Evolutionary conservation across 306 rosid genomes (phyloP).

Genomic region (Pyrus bretschneideri): DNA sequence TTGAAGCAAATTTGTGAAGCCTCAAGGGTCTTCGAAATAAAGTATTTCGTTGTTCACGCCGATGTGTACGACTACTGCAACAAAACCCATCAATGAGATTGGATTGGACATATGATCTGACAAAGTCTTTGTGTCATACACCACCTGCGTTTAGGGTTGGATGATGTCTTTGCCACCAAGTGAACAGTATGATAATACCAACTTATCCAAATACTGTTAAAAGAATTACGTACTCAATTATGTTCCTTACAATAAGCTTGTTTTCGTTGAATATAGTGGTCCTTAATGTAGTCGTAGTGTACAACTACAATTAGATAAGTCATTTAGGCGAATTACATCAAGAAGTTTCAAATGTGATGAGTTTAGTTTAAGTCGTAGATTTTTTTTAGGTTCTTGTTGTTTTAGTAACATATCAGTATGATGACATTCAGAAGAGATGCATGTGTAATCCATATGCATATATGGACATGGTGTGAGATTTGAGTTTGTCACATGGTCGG

Average conservation of each 20-base stretch:
- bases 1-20: background rate
- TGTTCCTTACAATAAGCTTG: background rate
- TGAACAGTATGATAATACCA: background rate
- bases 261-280: too few species aligned
- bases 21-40: background rate
- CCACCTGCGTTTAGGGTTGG: slow-evolving; percentile 12
- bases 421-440: too few species aligned
- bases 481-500: too few species aligned
- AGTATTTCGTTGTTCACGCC: slow-evolving; percentile 60
- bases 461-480: too few species aligned
- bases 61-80: slow-evolving; percentile 9
- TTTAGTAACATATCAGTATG: too few species aligned
- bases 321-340: too few species aligned
- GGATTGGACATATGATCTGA: slow-evolving; percentile 83
- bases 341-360: too few species aligned
- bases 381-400: too few species aligned
- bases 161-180: background rate
- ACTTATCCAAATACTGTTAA: background rate
- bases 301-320: too few species aligned
- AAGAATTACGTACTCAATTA: background rate
- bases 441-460: too few species aligned
- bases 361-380: too few species aligned
- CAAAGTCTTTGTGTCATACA: slow-evolving; percentile 23
- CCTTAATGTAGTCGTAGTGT: too few species aligned
- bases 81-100: slow-evolving; percentile 34